These are phyloP conservation scores for Garcia nutans DNA, from an alignment of 345 rosid species.

Conservation along the genomic window DNA sequence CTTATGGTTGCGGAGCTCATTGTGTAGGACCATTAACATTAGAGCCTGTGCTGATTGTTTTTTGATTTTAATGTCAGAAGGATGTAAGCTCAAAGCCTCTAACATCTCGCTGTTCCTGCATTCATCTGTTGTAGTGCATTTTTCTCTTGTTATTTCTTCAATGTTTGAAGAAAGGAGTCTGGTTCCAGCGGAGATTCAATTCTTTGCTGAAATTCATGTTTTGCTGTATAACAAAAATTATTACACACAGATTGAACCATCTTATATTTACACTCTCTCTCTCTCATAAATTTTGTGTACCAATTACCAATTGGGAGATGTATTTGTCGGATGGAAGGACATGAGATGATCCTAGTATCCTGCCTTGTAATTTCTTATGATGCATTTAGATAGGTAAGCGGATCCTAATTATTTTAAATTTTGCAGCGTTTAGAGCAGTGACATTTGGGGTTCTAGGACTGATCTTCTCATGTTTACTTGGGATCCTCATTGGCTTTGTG, in stretches of 20 bases:
- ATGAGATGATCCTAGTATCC: not conserved
- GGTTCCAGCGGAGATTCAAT: not conserved
- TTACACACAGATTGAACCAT: too few relatives aligned
- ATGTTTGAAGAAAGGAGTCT: not conserved
- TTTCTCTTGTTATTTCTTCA: not conserved
- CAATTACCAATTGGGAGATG: not conserved
- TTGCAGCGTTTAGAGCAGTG: slow-evolving; percentile 37
- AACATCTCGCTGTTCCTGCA: too few relatives aligned
- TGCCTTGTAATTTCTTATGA: not conserved
- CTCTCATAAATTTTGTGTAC: not conserved
- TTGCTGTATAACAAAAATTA: not conserved
- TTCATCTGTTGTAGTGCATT: not conserved
- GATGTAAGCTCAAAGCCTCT: not conserved
- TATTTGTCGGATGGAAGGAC: not conserved
- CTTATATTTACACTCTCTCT: not conserved
- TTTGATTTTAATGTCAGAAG: not conserved
- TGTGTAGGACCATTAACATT: too few relatives aligned
- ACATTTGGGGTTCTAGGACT: slow-evolving; percentile 38
- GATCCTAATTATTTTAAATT: not conserved
- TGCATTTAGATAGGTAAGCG: not conserved
- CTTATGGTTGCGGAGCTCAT: too few relatives aligned
- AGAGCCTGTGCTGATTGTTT: not conserved
- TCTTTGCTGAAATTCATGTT: not conserved
- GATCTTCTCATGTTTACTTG: slow-evolving; percentile 39
- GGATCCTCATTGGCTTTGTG: slow-evolving; percentile 39